Evolutionary conservation across 176 grass and related monocot species (phyloP).

Genomic region (Puya raimondii): DNA sequence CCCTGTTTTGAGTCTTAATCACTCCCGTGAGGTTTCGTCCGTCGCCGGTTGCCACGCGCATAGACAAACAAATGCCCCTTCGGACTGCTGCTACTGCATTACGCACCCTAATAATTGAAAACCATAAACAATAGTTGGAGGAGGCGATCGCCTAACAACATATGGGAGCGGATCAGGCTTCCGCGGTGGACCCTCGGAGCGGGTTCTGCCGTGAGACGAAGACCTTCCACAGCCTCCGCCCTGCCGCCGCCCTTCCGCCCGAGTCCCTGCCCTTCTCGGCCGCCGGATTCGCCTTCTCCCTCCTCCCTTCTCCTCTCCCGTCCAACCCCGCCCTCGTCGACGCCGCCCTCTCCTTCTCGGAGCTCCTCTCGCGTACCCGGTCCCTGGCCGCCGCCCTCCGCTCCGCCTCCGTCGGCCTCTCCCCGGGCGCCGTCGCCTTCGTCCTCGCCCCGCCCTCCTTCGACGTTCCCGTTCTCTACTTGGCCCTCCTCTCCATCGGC

Average conservation of each 20-base stretch:
- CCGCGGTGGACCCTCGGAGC: constrained; percentile 31
- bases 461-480: constrained; percentile 45
- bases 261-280: constrained; percentile 41
- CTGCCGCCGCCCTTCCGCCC: constrained; percentile 19
- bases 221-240: constrained; percentile 47
- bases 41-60: too few relatives aligned
- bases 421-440: constrained; percentile 41
- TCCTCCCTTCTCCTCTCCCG: constrained; percentile 33
- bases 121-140: too few relatives aligned
- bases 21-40: too few relatives aligned
- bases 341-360: constrained; percentile 41
- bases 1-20: too few relatives aligned
- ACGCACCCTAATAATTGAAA: too few relatives aligned
- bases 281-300: constrained; percentile 37
- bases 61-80: too few relatives aligned
- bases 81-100: too few relatives aligned
- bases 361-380: constrained; percentile 40
- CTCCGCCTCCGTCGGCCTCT: constrained; percentile 18
- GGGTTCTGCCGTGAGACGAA: constrained; percentile 38
- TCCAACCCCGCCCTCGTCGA: constrained; percentile 37
- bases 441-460: constrained; percentile 37
- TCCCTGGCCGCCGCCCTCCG: constrained; percentile 38
- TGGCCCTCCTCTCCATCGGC: constrained; percentile 66
- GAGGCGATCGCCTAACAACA: too few relatives aligned
- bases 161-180: not conserved